Conservation (phyloP, 2,329 filamentous ascomycete species). For the Endoconidiophora polonica region DNA sequence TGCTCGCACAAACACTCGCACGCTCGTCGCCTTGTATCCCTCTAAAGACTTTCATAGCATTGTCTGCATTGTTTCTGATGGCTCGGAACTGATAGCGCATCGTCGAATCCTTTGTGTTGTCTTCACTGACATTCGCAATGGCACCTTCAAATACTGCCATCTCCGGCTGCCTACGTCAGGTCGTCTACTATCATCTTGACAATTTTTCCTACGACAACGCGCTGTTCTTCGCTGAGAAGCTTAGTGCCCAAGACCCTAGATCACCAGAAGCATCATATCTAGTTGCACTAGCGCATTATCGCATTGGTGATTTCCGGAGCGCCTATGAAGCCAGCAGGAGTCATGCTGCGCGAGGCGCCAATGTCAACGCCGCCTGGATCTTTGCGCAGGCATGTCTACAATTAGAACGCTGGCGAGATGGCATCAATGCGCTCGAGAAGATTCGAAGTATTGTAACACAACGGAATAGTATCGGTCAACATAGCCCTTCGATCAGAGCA, state of each 20-base stretch:
- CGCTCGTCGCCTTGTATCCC: too few relatives aligned
- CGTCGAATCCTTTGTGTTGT: slow-evolving; percentile 2
- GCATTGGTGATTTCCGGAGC: slow-evolving; percentile 65
- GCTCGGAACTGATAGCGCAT: slow-evolving; percentile 7
- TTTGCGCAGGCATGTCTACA: slow-evolving; percentile 79
- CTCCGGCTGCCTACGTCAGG: slow-evolving; percentile 38
- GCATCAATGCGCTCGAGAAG: slow-evolving; percentile 70
- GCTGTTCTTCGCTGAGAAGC: slow-evolving; percentile 78
- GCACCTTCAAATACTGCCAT: slow-evolving; percentile 34
- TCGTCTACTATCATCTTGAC: slow-evolving; percentile 60
- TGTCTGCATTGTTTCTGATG: slow-evolving; percentile 6
- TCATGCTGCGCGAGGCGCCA: slow-evolving; percentile 50
- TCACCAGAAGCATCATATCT: slow-evolving; percentile 70
- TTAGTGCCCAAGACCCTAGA: slow-evolving; percentile 68
- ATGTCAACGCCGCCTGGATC: slow-evolving; percentile 78
- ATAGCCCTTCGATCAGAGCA: slow-evolving; percentile 59
- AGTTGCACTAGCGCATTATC: slow-evolving; percentile 68
- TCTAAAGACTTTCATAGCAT: too few relatives aligned
- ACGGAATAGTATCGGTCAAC: slow-evolving; percentile 65
- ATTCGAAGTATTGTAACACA: slow-evolving; percentile 58
- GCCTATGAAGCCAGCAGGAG: slow-evolving; percentile 71
- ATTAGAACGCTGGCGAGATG: slow-evolving; percentile 64
- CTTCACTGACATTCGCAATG: slow-evolving; percentile 24
- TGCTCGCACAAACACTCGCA: too few relatives aligned
- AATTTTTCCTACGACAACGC: slow-evolving; percentile 81